Conservation (phyloP, 768 basidiomycete species). For the Lenzites betulinus region DNA sequence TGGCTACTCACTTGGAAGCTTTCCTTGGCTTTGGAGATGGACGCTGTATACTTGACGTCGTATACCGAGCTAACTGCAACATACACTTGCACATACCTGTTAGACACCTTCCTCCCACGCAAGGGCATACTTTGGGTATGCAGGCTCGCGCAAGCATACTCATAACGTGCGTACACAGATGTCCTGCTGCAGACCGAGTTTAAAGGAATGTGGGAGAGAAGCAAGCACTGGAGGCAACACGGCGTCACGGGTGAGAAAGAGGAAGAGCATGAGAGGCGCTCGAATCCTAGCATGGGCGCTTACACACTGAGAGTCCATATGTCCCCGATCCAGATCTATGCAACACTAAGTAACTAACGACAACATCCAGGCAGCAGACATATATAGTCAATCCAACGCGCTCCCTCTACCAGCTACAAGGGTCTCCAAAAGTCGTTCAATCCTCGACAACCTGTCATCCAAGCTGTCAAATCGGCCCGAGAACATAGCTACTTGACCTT, state of each 20-base stretch:
- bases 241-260: background rate
- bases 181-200: background rate
- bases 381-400: no score
- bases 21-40: background rate
- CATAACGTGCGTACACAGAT: background rate
- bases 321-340: no score
- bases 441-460: background rate
- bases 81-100: constrained; percentile 2
- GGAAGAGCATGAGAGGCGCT: no score
- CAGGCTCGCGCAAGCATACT: constrained; percentile 9
- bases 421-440: background rate
- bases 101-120: constrained; percentile 9
- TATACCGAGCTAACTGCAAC: background rate
- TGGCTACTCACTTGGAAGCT: background rate
- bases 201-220: no score
- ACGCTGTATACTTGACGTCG: background rate
- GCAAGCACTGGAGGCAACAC: background rate
- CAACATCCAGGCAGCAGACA: no score
- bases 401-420: background rate
- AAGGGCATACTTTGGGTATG: constrained; percentile 13
- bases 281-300: no score
- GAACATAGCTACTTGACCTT: background rate
- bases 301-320: no score
- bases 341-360: no score
- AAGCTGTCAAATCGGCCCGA: background rate